Evolutionary conservation across 2,329 filamentous ascomycete species (phyloP).

Genomic region (Emericellopsis atlantica): DNA sequence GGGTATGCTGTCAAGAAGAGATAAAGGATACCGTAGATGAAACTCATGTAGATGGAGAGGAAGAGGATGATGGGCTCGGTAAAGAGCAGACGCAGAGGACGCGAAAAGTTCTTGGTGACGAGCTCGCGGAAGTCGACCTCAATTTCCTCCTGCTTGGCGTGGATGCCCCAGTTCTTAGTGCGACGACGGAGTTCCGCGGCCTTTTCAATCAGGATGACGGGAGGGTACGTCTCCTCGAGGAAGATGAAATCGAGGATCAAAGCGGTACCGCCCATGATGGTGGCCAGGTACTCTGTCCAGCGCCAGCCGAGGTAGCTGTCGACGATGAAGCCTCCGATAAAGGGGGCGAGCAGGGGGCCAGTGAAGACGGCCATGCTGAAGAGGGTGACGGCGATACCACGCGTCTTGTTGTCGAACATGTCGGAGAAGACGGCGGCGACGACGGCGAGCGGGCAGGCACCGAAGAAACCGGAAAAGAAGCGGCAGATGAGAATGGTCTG

Average conservation of each 20-base stretch:
- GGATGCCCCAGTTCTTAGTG: constrained; percentile 58
- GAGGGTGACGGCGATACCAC: constrained; percentile 34
- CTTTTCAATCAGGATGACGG: constrained; percentile 49
- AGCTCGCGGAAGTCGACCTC: constrained; percentile 53
- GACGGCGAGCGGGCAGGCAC: constrained; percentile 55
- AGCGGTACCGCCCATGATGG: constrained; percentile 43
- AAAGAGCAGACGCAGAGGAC: constrained; percentile 52
- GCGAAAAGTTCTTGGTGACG: constrained; percentile 52
- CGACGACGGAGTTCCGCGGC: constrained; percentile 47
- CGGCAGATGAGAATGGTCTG: constrained; percentile 59
- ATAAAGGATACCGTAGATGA: constrained; percentile 69
- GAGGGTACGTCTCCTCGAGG: constrained; percentile 59
- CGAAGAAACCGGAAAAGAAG: constrained; percentile 64
- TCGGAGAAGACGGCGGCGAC: constrained; percentile 62
- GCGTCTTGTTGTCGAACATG: constrained; percentile 53
- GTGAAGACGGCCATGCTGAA: constrained; percentile 44
- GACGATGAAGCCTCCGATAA: constrained; percentile 56
- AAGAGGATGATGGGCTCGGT: constrained; percentile 57
- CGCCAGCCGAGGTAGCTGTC: constrained; percentile 55
- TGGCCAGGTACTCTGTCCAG: constrained; percentile 16
- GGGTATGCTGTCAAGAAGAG: constrained; percentile 79
- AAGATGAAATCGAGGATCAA: constrained; percentile 48
- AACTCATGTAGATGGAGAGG: constrained; percentile 60
- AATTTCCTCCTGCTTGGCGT: constrained; percentile 61
- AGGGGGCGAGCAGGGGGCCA: constrained; percentile 54